phyloP scores from a whole-genome alignment of 2,329 filamentous ascomycete species.

The Colletotrichum tanaceti region DNA sequence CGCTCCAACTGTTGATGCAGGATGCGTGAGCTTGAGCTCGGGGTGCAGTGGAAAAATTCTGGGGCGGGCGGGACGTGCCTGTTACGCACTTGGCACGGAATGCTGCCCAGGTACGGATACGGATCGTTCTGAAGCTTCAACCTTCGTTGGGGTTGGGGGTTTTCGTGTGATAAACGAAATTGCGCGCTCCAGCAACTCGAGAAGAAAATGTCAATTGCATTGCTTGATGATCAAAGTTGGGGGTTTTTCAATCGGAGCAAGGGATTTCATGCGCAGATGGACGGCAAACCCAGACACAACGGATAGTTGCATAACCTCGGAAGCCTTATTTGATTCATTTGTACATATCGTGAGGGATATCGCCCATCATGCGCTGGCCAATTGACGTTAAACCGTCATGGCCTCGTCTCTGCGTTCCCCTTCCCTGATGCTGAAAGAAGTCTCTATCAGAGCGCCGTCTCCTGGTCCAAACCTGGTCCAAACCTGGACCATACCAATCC shows the following conservation, averaged over 20 bases:
- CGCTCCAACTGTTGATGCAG: conserved; percentile 27
- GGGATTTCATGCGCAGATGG: neutral
- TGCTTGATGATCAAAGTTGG: neutral
- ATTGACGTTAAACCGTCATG: conserved; percentile 28
- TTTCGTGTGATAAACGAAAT: no score
- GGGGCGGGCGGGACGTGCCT: conserved; percentile 40
- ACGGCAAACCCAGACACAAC: neutral
- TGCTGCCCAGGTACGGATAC: neutral
- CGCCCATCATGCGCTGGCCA: conserved; percentile 33
- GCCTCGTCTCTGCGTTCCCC: conserved; percentile 20
- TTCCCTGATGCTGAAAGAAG: conserved; percentile 18
- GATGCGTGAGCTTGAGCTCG: conserved; percentile 34
- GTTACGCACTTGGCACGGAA: conserved; percentile 30
- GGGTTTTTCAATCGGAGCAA: neutral
- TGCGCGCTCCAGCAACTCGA: neutral
- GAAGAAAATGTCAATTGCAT: neutral
- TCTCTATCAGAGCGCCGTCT: conserved; percentile 25
- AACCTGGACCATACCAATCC: conserved; percentile 4
- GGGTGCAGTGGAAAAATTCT: conserved; percentile 41
- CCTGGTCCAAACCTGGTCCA: conserved; percentile 3
- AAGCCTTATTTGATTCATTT: conserved; percentile 39
- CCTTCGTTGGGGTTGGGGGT: neutral
- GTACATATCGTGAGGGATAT: conserved; percentile 39
- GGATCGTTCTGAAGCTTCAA: conserved; percentile 9
- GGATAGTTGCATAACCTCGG: conserved; percentile 35